These are phyloP conservation scores for Brettanomyces naardenensis DNA, from an alignment of 805 yeast species.

Conservation along the genomic window DNA sequence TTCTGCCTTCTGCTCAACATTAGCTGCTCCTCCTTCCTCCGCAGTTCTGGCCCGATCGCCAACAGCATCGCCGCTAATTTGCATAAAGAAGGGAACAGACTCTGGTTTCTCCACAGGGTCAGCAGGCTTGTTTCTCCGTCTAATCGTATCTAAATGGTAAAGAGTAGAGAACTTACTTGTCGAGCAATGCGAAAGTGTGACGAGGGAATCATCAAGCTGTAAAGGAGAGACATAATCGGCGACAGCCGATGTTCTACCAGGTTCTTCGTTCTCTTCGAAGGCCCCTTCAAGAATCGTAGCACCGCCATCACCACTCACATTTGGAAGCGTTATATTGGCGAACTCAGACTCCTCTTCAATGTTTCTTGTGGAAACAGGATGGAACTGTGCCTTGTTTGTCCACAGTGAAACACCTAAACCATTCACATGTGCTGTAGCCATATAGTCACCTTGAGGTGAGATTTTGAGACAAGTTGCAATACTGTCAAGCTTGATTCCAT, in stretches of 20 bases:
- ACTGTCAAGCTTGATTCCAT: constrained; percentile 69
- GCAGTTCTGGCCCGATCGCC: constrained; percentile 60
- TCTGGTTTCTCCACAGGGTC: constrained; percentile 85
- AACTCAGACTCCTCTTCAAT: constrained; percentile 73
- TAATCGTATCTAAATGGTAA: constrained; percentile 75
- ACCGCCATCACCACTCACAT: constrained; percentile 73
- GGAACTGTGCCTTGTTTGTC: constrained; percentile 86
- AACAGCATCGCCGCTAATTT: constrained; percentile 54
- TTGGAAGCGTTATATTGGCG: constrained; percentile 56
- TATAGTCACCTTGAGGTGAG: constrained; percentile 80
- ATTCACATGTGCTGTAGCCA: constrained; percentile 87
- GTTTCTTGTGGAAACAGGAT: constrained; percentile 64
- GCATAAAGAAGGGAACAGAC: constrained; percentile 72
- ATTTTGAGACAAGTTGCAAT: constrained; percentile 78
- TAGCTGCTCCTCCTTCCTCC: constrained; percentile 31
- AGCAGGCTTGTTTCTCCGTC: constrained; percentile 78
- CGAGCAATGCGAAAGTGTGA: constrained; percentile 74
- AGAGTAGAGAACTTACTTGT: constrained; percentile 73
- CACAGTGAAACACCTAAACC: constrained; percentile 88
- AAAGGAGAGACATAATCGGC: constrained; percentile 39
- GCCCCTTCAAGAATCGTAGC: constrained; percentile 72
- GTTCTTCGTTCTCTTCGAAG: constrained; percentile 31
- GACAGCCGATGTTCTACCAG: constrained; percentile 16
- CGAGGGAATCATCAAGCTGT: constrained; percentile 54
- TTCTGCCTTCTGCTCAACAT: constrained; percentile 20